These are phyloP conservation scores for Daldinia bambusicola DNA, from an alignment of 495 filamentous ascomycete species.

Conservation along the genomic window DNA sequence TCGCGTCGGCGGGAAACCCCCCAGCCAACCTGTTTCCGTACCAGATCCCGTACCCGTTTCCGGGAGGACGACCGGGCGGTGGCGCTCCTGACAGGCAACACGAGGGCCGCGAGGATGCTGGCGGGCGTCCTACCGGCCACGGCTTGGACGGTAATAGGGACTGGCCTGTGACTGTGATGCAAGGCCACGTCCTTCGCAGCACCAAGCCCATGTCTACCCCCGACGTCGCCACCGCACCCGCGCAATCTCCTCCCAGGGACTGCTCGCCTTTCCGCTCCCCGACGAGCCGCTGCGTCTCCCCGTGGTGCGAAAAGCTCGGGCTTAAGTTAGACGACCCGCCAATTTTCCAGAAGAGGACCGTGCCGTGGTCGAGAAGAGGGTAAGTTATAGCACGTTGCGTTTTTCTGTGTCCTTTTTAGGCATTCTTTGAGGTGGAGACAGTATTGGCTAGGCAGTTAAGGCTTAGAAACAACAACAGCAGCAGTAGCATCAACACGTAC, in stretches of 20 bases:
- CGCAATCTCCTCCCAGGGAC: slow-evolving; percentile 15
- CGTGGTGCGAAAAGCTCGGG: slow-evolving; percentile 35
- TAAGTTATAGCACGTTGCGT: slow-evolving; percentile 7
- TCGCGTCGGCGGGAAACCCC: slow-evolving; percentile 5
- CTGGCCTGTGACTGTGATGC: slow-evolving; percentile 33
- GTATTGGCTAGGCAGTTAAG: no score
- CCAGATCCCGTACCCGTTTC: not conserved
- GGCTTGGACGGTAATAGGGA: slow-evolving; percentile 47
- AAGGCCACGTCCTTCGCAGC: slow-evolving; percentile 21
- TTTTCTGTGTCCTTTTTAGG: no score
- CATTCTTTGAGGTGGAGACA: no score
- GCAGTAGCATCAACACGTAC: no score
- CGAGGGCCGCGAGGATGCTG: slow-evolving; percentile 7
- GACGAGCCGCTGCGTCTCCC: slow-evolving; percentile 31
- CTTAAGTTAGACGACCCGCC: slow-evolving; percentile 27
- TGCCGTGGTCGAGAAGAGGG: slow-evolving; percentile 33
- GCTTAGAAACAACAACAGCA: no score
- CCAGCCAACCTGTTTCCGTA: not conserved
- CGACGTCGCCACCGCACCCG: slow-evolving; percentile 7
- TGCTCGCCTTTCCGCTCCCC: slow-evolving; percentile 28
- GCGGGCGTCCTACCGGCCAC: slow-evolving; percentile 21
- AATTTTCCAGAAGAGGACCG: slow-evolving; percentile 9
- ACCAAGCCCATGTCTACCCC: slow-evolving; percentile 12
- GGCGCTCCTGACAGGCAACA: slow-evolving; percentile 7
- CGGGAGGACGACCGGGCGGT: not conserved